Base-by-base conservation (phyloP, 2,329 filamentous ascomycete genomes). In the Zopfia rhizophila region DNA sequence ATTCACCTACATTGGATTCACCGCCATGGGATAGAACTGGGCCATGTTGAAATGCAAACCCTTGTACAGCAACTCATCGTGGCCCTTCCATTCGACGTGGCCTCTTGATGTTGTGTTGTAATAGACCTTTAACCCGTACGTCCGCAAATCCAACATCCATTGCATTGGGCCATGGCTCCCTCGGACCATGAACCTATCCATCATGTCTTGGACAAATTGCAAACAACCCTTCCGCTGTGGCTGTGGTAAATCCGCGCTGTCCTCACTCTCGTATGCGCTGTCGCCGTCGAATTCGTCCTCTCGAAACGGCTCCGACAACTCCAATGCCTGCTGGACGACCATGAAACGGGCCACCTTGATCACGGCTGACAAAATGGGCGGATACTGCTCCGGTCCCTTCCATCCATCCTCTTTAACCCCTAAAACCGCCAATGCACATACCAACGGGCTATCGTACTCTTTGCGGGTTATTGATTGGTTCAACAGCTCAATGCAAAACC, bases 271-370 rank as follows among this genome's bases (percentile, higher is more conserved):
- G 30, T 50, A 50, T 25, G 37, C 33, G 29, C 43, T 50, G 25
- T 45, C 31, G 21, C 27, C 25, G 30, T 51, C 24, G 13, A 51
- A 23, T 21, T 43, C 16, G 16, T 7, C 41, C 3, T 50, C 36
- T 10, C 32, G 11, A 8, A 33, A 41, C 21, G 25, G 29, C 31
- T 27, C 38, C 7, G 18, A 48, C 33, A 42, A 33, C 38, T 52
- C 52, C 31, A 56, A 42, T 25, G 38, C 54, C 30, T 60, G 39
- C 48, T 61, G 32, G n/a, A 63, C 38, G 3, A 61, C 49, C 32
- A 60, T 58, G 27, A 58, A 61, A 21, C 44, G 38, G 8, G 51
- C 45, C 3, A 50, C 28, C 45, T 59, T 61, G 23, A 61, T 56
- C 4, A 61, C 23, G 18, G 51, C 40, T 19, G 51, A 60, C 23